Evolutionary conservation across 2,329 filamentous ascomycete genomes (phyloP), one percentile per base, ranked within the genome.

Genomic region (Annulohypoxylon truncatum): DNA sequence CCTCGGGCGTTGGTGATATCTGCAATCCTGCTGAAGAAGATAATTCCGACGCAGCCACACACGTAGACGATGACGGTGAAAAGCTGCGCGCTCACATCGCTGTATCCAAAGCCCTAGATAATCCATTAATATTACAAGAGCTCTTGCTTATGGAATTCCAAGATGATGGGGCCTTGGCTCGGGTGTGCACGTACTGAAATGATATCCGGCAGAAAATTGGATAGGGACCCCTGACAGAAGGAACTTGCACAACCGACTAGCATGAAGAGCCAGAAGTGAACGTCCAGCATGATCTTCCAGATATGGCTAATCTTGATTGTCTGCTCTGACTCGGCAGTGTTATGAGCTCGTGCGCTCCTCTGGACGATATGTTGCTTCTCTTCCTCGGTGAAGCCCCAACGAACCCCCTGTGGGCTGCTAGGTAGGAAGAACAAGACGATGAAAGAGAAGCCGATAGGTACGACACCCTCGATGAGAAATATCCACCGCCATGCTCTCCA

Each of bases 401-500:
- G 61, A 4, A 72, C 42, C 2, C 13, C 40, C 31, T 48, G 28
- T 7, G 72, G 72, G 22, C 65, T 71, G 15, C 66, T 64, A 4
- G 72, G 72, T 2, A 74, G 60, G 3, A 69, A 40, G 5, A 67
- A 42, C 8, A 71, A 31, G 9, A 74, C 66, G 40, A 70, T 38
- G 47, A 72, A 67, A 20, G 71, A 56, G 54, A 70, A 74, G 15
- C 55, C 66, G 50, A 71, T 66, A 18, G 72, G 72, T 5, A 64
- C 55, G 35, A 71, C 48, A 35, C 72, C 72, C 51, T 73, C 71
- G 54, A 73, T 66, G 12, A 74, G 68, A 64, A 71, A 71, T 38
- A 73, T 73, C 72, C 72, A 73, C 40, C 68, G 52, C 72, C 72
- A 73, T 2, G 71, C 66, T 4, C 60, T 58, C 72, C 72, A 74